Evolutionary conservation across 805 yeast species (phyloP).

Genomic region (Saturnispora saitoi): DNA sequence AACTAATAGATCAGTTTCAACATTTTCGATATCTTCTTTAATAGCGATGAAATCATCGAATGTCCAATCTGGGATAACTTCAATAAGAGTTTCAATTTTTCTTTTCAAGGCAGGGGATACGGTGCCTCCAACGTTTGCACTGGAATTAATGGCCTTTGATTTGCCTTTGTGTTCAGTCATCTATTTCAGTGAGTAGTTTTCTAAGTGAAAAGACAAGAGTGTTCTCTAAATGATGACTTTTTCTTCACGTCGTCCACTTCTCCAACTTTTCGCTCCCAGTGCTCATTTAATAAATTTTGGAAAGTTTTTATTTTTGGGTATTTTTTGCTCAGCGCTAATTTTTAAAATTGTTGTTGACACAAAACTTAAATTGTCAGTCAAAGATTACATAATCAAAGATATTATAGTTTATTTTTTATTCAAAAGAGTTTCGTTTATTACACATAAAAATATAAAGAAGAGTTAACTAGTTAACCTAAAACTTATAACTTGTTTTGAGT

Average conservation of each 20-base stretch:
- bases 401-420: background rate
- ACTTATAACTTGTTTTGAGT: conserved; percentile 48
- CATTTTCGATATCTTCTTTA: conserved; percentile 55
- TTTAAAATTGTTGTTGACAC: too few relatives aligned
- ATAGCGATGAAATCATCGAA: conserved; percentile 71
- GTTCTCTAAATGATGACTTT: background rate
- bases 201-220: background rate
- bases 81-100: conserved; percentile 52
- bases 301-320: background rate
- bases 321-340: too few relatives aligned
- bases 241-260: background rate
- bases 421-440: background rate
- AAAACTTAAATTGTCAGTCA: too few relatives aligned
- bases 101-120: conserved; percentile 25
- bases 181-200: background rate
- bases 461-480: background rate
- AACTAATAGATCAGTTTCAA: conserved; percentile 70
- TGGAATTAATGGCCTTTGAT: conserved; percentile 16
- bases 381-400: too few relatives aligned
- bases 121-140: conserved; percentile 1
- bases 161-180: conserved; percentile 1
- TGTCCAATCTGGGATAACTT: conserved; percentile 94
- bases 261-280: background rate
- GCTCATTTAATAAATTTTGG: background rate
- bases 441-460: conserved; percentile 1